Evolutionary conservation across 352 stramenopile genomes (phyloP), one percentile per base, ranked within the genome.

Genomic region (Globisporangium radiosum): DNA sequence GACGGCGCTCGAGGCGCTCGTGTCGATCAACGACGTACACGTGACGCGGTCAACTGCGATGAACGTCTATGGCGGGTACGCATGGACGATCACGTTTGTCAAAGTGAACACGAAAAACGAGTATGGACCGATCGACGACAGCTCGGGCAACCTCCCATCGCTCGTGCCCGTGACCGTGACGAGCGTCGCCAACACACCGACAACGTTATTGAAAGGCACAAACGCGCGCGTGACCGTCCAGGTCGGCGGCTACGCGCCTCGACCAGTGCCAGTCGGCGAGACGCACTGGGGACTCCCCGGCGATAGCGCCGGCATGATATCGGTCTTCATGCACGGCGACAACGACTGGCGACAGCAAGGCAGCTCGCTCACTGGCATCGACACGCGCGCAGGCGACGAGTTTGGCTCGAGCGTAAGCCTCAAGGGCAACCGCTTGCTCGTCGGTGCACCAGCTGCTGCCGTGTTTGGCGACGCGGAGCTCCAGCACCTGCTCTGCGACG

Each of bases 81-180:
- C 85, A n/a, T 94, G 85, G 85, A 90, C 79, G 0, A 62, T 94
- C 43, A 94, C 85, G 11, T 94, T 94, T 56, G 43, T 89, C 3
- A 64, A 88, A 54, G 76, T 94, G 7, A 93, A 92, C 65, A 82
- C 79, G 11, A 84, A 72, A 53, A 90, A 88, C 45, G 66, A 83
- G 13, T 93, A 89, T 43, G 85, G 83, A 0, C 73, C 82, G 0
- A 71, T 92, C 11, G 42, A 84, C 8, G 82, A 91, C 51, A 81
- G 69, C 0, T 84, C 82, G 0, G 83, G 81, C 2, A 91, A 85
- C 37, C 42, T 92, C 44, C 82, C 85, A n/a, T 70, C 76, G 3
- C 57, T 94, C 17, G 65, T 80, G 1, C 60, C 84, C 1, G 71
- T 88, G 15, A 87, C 66, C 0, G 52, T 52, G 2, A 57, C 50